Evolutionary conservation across 2,329 filamentous ascomycete species (phyloP).

Genomic region (Verticillium albo-atrum): DNA sequence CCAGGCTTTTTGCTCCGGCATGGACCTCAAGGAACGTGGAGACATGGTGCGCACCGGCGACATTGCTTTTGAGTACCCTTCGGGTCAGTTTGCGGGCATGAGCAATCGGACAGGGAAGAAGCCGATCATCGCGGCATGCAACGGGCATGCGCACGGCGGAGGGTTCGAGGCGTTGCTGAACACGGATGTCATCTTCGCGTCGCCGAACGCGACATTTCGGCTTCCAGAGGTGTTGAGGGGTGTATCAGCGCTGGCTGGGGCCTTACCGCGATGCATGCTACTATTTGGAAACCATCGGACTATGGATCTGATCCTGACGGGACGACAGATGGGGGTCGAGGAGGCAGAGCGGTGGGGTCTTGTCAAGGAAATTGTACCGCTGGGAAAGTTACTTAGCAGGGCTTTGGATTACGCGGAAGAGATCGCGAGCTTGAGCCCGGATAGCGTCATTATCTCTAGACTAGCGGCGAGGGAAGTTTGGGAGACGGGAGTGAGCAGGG

Average conservation of each 20-base stretch:
- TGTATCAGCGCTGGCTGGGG: conserved; percentile 53
- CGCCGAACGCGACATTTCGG: conserved; percentile 45
- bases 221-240: conserved; percentile 56
- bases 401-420: conserved; percentile 22
- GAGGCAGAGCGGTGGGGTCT: conserved; percentile 24
- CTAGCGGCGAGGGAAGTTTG: conserved; percentile 26
- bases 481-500: conserved; percentile 27
- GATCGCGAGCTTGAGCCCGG: conserved; percentile 25
- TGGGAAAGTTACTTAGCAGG: conserved; percentile 21
- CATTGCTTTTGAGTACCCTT: conserved; percentile 25
- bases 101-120: conserved; percentile 27
- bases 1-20: conserved; percentile 48
- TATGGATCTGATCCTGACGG: conserved; percentile 26
- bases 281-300: conserved; percentile 27
- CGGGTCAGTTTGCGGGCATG: conserved; percentile 28
- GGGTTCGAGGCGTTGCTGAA: conserved; percentile 31
- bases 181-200: conserved; percentile 54
- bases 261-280: conserved; percentile 42
- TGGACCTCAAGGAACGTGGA: conserved; percentile 46
- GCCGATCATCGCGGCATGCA: conserved; percentile 24
- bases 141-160: conserved; percentile 25
- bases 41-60: conserved; percentile 21
- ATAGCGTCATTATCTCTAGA: conserved; percentile 27
- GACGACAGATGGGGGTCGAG: conserved; percentile 16
- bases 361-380: conserved; percentile 22